phyloP scores from a whole-genome alignment of 139 green algal species.

The Coccomyxa sp. region DNA sequence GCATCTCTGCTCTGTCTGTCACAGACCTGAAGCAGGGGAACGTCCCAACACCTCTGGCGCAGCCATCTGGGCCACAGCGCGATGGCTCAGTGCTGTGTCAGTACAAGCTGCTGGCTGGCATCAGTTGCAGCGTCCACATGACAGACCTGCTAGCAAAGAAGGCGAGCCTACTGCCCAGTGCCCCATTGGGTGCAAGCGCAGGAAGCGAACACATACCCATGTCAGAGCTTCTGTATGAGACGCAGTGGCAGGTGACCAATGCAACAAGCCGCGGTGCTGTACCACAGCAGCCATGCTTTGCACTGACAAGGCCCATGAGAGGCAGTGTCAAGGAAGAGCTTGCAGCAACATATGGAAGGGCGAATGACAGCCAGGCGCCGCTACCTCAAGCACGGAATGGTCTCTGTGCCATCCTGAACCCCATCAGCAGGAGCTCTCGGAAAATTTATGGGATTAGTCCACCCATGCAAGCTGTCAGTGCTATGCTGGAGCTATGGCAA shows the following conservation, averaged over 20 bases:
- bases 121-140: background rate
- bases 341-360: too few relatives aligned
- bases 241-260: constrained; percentile 16
- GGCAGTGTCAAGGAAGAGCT: too few relatives aligned
- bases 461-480: background rate
- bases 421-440: too few relatives aligned
- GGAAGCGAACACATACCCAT: background rate
- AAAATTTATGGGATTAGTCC: too few relatives aligned
- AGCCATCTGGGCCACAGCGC: background rate
- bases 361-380: too few relatives aligned
- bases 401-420: too few relatives aligned
- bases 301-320: too few relatives aligned
- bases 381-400: too few relatives aligned
- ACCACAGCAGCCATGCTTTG: too few relatives aligned
- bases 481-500: background rate
- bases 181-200: background rate
- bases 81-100: constrained; percentile 6
- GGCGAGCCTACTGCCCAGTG: background rate
- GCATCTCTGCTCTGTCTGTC: background rate
- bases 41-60: background rate
- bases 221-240: constrained; percentile 8
- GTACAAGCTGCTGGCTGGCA: background rate
- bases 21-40: background rate
- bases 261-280: too few relatives aligned
- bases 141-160: background rate